Percentiles rank a stretch among this genome's conserved stretches.
These are phyloP conservation scores for Plectosphaerella plurivora DNA, from an alignment of 2,329 filamentous ascomycete genomes.

Conservation along the genomic window DNA sequence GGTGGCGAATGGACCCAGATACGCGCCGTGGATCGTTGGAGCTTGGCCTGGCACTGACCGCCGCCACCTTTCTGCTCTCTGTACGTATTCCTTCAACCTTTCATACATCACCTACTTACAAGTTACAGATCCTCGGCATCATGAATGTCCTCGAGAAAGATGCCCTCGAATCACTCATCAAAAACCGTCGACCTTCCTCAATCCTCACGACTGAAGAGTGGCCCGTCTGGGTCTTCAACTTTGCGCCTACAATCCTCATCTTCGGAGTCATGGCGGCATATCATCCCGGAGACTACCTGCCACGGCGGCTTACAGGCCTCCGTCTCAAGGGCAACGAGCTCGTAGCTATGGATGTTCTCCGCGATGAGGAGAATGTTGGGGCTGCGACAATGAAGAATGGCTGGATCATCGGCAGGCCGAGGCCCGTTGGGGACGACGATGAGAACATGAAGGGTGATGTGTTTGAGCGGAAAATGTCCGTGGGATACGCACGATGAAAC, in stretches of 20 bases:
- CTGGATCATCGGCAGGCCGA: constrained; percentile 2
- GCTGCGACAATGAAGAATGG: neutral
- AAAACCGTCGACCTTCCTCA: neutral
- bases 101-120: neutral
- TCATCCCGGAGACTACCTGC: constrained; percentile 10
- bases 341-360: neutral
- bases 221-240: constrained; percentile 9
- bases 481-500: no score
- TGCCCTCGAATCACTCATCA: constrained; percentile 1
- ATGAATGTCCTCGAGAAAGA: constrained; percentile 7
- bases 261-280: constrained; percentile 6
- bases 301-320: constrained; percentile 5
- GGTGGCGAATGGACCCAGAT: constrained; percentile 4
- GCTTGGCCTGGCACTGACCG: constrained; percentile 7
- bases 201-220: constrained; percentile 9
- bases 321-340: constrained; percentile 4
- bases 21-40: neutral
- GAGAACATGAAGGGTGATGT: neutral
- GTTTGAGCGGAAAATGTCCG: no score
- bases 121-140: constrained; percentile 5
- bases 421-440: neutral
- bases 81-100: neutral
- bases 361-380: constrained; percentile 1
- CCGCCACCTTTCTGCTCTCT: constrained; percentile 4
- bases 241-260: constrained; percentile 6